Evolutionary conservation across 1,139 yeast species (phyloP).

Genomic region (Meyerozyma carpophila): DNA sequence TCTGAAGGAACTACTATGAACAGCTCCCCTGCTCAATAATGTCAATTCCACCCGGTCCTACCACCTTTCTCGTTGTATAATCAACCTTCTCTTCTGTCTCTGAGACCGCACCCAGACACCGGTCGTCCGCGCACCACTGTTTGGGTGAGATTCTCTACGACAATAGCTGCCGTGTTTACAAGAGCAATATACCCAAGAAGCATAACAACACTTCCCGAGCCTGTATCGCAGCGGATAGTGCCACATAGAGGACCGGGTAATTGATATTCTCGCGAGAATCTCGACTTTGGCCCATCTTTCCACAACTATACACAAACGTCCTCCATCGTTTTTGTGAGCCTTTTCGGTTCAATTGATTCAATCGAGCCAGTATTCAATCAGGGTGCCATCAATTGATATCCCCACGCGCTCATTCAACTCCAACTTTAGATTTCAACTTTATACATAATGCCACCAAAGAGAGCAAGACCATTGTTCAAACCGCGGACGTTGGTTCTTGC

Average conservation of each 20-base stretch:
- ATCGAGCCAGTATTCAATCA: neutral
- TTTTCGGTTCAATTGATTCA: neutral
- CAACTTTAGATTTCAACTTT: neutral
- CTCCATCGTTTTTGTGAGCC: neutral
- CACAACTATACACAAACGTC: neutral
- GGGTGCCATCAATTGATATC: neutral
- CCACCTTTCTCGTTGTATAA: no score
- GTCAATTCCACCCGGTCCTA: no score
- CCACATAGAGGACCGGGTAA: neutral
- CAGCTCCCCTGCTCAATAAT: no score
- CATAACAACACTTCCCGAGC: neutral
- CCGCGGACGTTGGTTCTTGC: conserved; percentile 39
- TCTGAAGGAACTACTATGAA: no score
- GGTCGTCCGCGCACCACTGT: conserved; percentile 1
- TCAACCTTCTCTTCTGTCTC: no score
- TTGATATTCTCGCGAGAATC: neutral
- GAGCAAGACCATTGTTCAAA: conserved; percentile 15
- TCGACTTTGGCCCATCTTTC: neutral
- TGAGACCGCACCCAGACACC: neutral
- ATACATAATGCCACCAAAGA: conserved; percentile 23
- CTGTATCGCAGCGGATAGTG: neutral
- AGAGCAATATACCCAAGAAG: neutral
- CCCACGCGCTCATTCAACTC: neutral
- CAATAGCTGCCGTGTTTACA: neutral
- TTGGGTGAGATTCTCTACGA: conserved; percentile 1